These are phyloP conservation scores for Xylaria castorea DNA, from an alignment of 495 filamentous ascomycete species.

Conservation along the genomic window DNA sequence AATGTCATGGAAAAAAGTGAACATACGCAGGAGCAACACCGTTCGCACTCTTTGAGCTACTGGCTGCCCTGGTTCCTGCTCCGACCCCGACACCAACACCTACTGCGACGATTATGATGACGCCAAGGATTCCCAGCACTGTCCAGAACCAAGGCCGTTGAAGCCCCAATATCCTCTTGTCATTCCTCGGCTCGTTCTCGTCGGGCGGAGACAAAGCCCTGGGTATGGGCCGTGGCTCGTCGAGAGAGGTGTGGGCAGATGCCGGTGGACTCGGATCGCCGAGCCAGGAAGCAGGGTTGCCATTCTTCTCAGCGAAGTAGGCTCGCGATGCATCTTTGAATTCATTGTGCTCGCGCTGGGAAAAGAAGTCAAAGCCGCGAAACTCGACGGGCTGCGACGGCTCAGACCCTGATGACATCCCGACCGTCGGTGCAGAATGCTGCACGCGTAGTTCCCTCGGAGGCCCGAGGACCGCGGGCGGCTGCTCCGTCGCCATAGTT, in stretches of 20 bases:
- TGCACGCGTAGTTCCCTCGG: constrained; percentile 23
- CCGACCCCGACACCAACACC: constrained; percentile 48
- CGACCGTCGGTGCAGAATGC: constrained; percentile 20
- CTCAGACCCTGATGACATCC: not conserved
- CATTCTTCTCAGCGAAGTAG: constrained; percentile 37
- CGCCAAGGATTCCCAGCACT: constrained; percentile 35
- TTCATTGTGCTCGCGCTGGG: constrained; percentile 40
- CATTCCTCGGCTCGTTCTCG: constrained; percentile 1
- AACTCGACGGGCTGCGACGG: constrained; percentile 36
- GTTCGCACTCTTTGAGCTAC: not conserved
- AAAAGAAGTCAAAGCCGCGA: constrained; percentile 42
- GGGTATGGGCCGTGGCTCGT: constrained; percentile 4
- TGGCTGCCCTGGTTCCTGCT: constrained; percentile 25
- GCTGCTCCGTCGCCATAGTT: constrained; percentile 26
- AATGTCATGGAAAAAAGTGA: not conserved
- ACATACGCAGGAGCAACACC: constrained; percentile 21
- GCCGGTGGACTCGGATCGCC: constrained; percentile 39
- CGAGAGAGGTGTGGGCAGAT: constrained; percentile 33
- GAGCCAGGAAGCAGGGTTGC: constrained; percentile 38
- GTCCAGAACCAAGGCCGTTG: constrained; percentile 40
- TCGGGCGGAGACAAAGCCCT: not conserved
- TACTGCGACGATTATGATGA: constrained; percentile 45
- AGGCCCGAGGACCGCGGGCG: constrained; percentile 26
- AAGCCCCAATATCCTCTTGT: constrained; percentile 35
- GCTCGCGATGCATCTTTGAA: constrained; percentile 38